phyloP scores from a whole-genome alignment of 2,329 filamentous ascomycete genomes.

The Ascochyta fabae region DNA sequence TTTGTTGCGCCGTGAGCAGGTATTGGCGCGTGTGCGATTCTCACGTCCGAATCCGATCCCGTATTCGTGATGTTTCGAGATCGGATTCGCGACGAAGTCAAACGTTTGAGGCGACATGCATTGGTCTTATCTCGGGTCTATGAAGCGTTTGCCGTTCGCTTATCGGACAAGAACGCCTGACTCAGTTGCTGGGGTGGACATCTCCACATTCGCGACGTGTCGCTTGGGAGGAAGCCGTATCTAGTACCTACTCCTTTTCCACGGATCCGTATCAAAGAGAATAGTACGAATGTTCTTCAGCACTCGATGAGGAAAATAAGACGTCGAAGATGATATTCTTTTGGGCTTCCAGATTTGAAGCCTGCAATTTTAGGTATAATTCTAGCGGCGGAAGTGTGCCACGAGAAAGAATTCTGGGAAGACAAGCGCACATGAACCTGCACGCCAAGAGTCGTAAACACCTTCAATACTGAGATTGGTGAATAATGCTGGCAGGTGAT shows the following conservation, averaged over 20 bases:
- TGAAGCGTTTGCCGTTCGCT: constrained; percentile 14
- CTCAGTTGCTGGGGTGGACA: not conserved
- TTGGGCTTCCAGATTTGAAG: no score
- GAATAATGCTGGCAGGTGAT: no score
- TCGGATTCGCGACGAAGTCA: constrained; percentile 1
- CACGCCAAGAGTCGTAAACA: no score
- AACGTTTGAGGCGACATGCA: constrained; percentile 14
- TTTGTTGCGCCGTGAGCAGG: not conserved
- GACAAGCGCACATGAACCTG: no score
- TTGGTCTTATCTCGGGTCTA: constrained; percentile 16
- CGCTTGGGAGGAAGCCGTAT: not conserved
- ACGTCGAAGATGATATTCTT: no score
- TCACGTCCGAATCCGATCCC: not conserved
- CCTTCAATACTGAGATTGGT: no score
- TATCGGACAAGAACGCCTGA: constrained; percentile 6
- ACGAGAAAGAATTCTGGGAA: no score
- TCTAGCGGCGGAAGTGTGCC: no score
- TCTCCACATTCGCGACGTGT: not conserved
- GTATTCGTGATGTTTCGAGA: not conserved
- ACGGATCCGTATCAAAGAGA: no score
- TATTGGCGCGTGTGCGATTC: not conserved
- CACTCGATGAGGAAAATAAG: not conserved
- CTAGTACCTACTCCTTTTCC: not conserved
- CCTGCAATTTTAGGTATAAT: no score
- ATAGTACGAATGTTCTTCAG: no score